A percentile compares a stretch with the other conserved stretches of the same genome.
phyloP scores from a whole-genome alignment of 305 asterid species.

The Fraxinus ornus region DNA sequence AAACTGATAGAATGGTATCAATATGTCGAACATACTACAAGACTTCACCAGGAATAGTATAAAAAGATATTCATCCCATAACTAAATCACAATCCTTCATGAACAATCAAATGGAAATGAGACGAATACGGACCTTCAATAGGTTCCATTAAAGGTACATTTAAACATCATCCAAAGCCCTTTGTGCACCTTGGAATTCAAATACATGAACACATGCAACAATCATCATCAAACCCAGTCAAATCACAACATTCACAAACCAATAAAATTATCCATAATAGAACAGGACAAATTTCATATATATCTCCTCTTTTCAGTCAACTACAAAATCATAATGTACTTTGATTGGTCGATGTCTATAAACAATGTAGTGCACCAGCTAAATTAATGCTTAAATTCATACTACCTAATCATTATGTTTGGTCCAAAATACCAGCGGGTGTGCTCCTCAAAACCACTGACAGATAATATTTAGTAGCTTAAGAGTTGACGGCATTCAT shows the following conservation, averaged over 20 bases:
- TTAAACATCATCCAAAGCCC: constrained; percentile 2
- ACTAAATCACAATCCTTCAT: not conserved
- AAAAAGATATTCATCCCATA: not conserved
- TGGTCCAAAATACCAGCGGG: not conserved
- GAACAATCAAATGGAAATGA: not conserved
- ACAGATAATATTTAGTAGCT: not conserved
- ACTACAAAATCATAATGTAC: not conserved
- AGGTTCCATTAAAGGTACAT: not conserved
- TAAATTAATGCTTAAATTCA: not conserved
- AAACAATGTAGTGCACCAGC: not conserved
- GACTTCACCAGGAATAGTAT: not conserved
- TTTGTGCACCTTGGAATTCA: constrained; percentile 11
- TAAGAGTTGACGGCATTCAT: not conserved
- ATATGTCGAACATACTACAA: not conserved
- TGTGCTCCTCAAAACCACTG: not conserved
- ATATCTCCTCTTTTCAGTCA: not conserved
- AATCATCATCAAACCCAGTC: not conserved
- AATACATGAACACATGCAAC: not conserved
- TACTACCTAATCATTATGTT: not conserved
- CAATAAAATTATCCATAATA: not conserved
- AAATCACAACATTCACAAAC: not conserved
- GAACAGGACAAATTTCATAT: not conserved
- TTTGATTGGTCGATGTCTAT: not conserved
- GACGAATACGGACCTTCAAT: not conserved
- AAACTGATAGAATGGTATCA: not conserved